phyloP scores from a whole-genome alignment of 495 filamentous ascomycete species.

The Daldinia grandis region DNA sequence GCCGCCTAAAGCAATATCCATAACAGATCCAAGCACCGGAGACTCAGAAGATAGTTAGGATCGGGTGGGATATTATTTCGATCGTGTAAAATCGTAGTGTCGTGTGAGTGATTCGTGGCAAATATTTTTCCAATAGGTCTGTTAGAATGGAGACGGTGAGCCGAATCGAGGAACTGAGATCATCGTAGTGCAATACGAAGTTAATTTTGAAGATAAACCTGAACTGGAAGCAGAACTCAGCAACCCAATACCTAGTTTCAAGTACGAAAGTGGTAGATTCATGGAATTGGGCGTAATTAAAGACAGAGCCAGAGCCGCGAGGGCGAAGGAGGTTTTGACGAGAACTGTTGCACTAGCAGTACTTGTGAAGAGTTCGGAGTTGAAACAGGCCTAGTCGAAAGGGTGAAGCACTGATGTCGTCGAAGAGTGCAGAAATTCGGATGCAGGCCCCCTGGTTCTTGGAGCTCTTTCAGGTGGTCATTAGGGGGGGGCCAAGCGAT shows the following conservation, averaged over 20 bases:
- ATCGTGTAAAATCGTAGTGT: slow-evolving; percentile 8
- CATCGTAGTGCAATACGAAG: slow-evolving; percentile 19
- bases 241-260: slow-evolving; percentile 5
- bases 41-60: slow-evolving; percentile 1
- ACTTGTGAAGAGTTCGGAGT: slow-evolving; percentile 26
- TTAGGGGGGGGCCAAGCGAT: slow-evolving; percentile 27
- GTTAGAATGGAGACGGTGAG: slow-evolving; percentile 12
- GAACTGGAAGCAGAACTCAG: slow-evolving; percentile 2
- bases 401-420: slow-evolving; percentile 43
- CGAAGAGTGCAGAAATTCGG: slow-evolving; percentile 34
- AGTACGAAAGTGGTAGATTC: slow-evolving; percentile 1
- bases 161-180: background rate
- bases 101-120: background rate
- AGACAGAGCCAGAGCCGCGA: slow-evolving; percentile 4
- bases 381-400: slow-evolving; percentile 37
- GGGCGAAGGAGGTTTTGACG: slow-evolving; percentile 30
- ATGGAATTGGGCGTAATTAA: slow-evolving; percentile 6
- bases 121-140: slow-evolving; percentile 6
- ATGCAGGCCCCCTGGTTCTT: slow-evolving; percentile 32
- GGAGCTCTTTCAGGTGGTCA: slow-evolving; percentile 29
- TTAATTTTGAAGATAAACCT: slow-evolving; percentile 6
- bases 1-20: slow-evolving; percentile 43
- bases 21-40: slow-evolving; percentile 14
- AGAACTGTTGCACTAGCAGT: slow-evolving; percentile 11
- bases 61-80: slow-evolving; percentile 3